Evolutionary conservation across 441 rosid species (phyloP).

Genomic region (Eruca vesicaria): DNA sequence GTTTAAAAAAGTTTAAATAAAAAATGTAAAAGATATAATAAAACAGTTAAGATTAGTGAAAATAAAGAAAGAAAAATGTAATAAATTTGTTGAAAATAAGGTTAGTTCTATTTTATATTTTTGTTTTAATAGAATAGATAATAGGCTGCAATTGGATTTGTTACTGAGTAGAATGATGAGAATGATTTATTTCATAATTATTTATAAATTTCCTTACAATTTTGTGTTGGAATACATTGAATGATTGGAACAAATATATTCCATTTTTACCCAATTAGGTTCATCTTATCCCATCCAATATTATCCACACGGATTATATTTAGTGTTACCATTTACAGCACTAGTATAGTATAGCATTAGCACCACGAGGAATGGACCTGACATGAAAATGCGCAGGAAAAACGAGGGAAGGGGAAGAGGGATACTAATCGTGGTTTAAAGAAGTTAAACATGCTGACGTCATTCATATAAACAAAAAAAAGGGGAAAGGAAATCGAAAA

Average conservation of each 20-base stretch:
- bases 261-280: not conserved
- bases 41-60: too few species aligned
- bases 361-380: slow-evolving; percentile 6
- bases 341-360: not conserved
- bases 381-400: slow-evolving; percentile 16
- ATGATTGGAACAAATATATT: not conserved
- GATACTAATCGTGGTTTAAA: slow-evolving; percentile 13
- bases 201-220: not conserved
- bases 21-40: too few species aligned
- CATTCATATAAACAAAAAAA: slow-evolving; percentile 1
- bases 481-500: not conserved
- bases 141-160: not conserved
- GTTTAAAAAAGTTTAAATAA: too few species aligned
- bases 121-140: too few species aligned
- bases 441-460: slow-evolving; percentile 18
- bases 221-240: not conserved
- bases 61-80: too few species aligned
- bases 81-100: too few species aligned
- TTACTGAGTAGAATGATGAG: not conserved
- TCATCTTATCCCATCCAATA: not conserved
- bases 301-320: not conserved
- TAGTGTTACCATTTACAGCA: not conserved
- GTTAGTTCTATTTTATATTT: too few species aligned
- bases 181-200: not conserved
- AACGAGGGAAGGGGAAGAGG: not conserved